A percentile compares a stretch with the other conserved stretches of the same genome.
Conservation (phyloP, 2,329 filamentous ascomycete genomes). For the Pseudonectria foliicola region DNA sequence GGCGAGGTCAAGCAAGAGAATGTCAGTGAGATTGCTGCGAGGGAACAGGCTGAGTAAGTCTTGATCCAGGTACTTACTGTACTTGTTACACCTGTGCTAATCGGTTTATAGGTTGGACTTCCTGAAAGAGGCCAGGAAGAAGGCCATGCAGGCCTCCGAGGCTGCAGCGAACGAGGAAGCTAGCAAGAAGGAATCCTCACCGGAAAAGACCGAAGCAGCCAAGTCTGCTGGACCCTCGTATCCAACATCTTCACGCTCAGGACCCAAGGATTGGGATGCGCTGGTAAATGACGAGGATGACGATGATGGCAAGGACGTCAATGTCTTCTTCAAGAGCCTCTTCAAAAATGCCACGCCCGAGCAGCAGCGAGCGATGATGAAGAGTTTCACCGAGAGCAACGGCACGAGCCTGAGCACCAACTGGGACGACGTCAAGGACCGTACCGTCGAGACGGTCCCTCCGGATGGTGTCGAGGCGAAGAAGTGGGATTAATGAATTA, state of each 20-base stretch:
- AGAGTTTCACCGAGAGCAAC: conserved; percentile 90
- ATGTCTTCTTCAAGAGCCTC: conserved; percentile 83
- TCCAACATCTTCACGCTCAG: conserved; percentile 76
- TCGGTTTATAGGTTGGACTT: conserved; percentile 7
- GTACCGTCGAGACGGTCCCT: conserved; percentile 63
- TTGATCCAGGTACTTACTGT: accelerated
- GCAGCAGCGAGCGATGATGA: conserved; percentile 90
- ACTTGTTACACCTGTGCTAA: background rate
- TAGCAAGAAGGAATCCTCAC: conserved; percentile 3
- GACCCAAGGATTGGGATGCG: conserved; percentile 90
- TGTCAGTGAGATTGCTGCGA: conserved; percentile 1
- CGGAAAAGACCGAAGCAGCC: conserved; percentile 1
- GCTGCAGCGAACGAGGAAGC: conserved; percentile 4
- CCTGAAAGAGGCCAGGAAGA: conserved; percentile 16
- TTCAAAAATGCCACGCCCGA: conserved; percentile 73
- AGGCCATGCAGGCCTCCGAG: conserved; percentile 12
- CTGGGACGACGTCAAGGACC: conserved; percentile 73
- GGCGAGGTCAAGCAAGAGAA: conserved; percentile 7
- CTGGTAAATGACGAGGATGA: conserved; percentile 51
- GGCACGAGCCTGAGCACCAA: conserved; percentile 89
- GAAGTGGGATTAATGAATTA: conserved; percentile 50
- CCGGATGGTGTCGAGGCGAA: conserved; percentile 73
- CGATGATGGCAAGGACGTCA: conserved; percentile 55
- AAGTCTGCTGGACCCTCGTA: conserved; percentile 49
- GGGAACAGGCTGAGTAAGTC: conserved; percentile 17